Evolutionary conservation across 345 rosid genomes (phyloP).

Genomic region (Tarenaya hassleriana): DNA sequence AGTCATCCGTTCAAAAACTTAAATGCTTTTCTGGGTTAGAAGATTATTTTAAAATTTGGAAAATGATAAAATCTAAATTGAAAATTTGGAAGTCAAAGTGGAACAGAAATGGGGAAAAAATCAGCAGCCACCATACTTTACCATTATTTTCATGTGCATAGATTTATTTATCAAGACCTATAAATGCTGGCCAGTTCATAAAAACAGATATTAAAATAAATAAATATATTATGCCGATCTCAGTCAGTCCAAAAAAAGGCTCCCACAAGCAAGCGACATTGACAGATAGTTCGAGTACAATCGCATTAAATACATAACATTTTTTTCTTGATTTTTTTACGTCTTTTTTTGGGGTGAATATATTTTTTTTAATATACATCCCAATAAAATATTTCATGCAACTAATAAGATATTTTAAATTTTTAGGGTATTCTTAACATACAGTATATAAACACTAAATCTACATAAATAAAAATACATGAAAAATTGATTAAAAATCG

Average conservation of each 20-base stretch:
- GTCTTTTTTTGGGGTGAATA: too few relatives aligned
- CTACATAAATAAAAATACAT: too few relatives aligned
- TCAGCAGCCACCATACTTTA: conserved; percentile 27
- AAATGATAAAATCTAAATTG: too few relatives aligned
- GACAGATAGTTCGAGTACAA: conserved; percentile 27
- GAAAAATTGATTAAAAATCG: too few relatives aligned
- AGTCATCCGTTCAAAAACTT: too few relatives aligned
- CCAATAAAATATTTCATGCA: background rate
- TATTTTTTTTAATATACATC: background rate
- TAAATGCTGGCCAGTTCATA: conserved; percentile 23
- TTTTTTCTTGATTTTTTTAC: background rate
- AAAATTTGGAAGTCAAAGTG: conserved; percentile 3
- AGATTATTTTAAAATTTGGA: too few relatives aligned
- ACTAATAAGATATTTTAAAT: too few relatives aligned
- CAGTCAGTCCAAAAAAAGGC: conserved; percentile 26
- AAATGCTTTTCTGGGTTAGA: too few relatives aligned
- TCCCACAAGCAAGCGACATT: conserved; percentile 27
- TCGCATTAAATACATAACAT: conserved; percentile 19
- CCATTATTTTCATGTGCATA: conserved; percentile 32
- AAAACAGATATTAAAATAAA: background rate
- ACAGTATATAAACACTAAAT: too few relatives aligned
- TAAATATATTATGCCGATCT: conserved; percentile 23
- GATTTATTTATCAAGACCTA: conserved; percentile 31
- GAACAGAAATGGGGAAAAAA: conserved; percentile 17
- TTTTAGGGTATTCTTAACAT: too few relatives aligned